phyloP scores from a whole-genome alignment of 169 alveolate species.

The Toxoplasma gondii region DNA sequence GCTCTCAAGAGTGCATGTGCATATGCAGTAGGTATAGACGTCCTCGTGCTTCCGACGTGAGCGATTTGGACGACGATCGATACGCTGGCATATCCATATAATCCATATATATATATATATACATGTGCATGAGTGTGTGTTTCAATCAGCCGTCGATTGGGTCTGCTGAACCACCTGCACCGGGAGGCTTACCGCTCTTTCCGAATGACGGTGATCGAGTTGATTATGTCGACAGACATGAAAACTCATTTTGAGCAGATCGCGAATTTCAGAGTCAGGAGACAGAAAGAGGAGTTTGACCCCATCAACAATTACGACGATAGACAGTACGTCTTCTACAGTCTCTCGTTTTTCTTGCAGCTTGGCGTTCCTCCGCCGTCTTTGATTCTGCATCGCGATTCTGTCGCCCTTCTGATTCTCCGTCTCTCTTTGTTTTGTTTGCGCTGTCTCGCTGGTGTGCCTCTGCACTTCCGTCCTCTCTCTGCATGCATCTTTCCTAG shows the following conservation, averaged over 20 bases:
- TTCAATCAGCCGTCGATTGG: conserved; percentile 13
- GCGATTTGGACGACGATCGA: too few relatives aligned
- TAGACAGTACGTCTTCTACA: conserved; percentile 35
- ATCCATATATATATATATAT: too few relatives aligned
- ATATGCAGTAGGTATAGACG: not conserved
- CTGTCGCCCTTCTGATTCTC: too few relatives aligned
- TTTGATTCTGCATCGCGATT: too few relatives aligned
- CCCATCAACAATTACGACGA: conserved; percentile 48
- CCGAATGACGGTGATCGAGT: conserved; percentile 59
- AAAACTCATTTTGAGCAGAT: conserved; percentile 90
- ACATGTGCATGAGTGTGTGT: too few relatives aligned
- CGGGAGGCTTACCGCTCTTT: conserved; percentile 35
- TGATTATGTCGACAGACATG: conserved; percentile 94
- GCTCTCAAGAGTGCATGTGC: not conserved
- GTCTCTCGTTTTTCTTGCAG: too few relatives aligned
- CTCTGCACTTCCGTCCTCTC: not conserved
- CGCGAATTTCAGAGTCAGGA: conserved; percentile 83
- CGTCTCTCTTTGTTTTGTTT: too few relatives aligned
- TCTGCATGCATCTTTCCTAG: not conserved
- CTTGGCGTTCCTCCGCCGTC: not conserved
- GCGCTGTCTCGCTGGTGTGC: too few relatives aligned
- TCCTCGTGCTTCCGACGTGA: not conserved
- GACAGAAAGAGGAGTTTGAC: conserved; percentile 38
- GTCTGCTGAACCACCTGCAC: conserved; percentile 27
- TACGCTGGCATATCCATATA: too few relatives aligned